Percentiles rank a stretch among this genome's conserved stretches.
Conservation (phyloP, 169 alveolate genomes). For the Plasmodium relictum region DNA sequence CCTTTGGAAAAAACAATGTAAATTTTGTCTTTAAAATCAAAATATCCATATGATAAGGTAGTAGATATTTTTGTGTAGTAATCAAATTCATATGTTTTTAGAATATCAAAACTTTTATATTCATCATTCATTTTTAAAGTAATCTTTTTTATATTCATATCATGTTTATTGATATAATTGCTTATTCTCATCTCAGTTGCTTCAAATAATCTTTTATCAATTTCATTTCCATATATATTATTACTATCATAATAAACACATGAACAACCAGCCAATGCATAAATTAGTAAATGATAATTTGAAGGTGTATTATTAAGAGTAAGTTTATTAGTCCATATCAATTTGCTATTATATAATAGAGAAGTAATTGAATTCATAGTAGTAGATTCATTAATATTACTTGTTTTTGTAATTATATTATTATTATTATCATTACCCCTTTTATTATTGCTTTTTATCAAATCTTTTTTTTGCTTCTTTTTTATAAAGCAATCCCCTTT, state of each 20-base stretch:
- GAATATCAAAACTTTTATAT: slow-evolving; percentile 30
- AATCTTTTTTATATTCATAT: slow-evolving; percentile 44
- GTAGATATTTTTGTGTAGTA: slow-evolving; percentile 70
- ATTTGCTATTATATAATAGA: slow-evolving; percentile 63
- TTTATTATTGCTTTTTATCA: not conserved
- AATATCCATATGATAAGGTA: slow-evolving; percentile 57
- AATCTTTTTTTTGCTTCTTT: not conserved
- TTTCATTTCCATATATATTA: slow-evolving; percentile 59
- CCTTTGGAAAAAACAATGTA: slow-evolving; percentile 74
- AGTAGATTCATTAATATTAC: slow-evolving; percentile 40
- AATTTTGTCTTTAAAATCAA: slow-evolving; percentile 33
- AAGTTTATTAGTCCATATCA: slow-evolving; percentile 61
- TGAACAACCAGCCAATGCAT: slow-evolving; percentile 72
- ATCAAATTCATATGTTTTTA: slow-evolving; percentile 62
- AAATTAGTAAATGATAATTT: slow-evolving; percentile 48
- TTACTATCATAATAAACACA: slow-evolving; percentile 56
- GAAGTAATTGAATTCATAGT: slow-evolving; percentile 57
- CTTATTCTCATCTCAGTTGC: slow-evolving; percentile 62
- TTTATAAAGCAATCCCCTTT: not conserved
- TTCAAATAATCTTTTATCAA: slow-evolving; percentile 58
- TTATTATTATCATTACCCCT: not conserved
- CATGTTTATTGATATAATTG: slow-evolving; percentile 34
- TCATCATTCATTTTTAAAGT: slow-evolving; percentile 38
- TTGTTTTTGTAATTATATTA: slow-evolving; percentile 2
- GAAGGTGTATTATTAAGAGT: slow-evolving; percentile 58